Conservation (phyloP, 2,329 filamentous ascomycete species). For the Chaetomium sp. region DNA sequence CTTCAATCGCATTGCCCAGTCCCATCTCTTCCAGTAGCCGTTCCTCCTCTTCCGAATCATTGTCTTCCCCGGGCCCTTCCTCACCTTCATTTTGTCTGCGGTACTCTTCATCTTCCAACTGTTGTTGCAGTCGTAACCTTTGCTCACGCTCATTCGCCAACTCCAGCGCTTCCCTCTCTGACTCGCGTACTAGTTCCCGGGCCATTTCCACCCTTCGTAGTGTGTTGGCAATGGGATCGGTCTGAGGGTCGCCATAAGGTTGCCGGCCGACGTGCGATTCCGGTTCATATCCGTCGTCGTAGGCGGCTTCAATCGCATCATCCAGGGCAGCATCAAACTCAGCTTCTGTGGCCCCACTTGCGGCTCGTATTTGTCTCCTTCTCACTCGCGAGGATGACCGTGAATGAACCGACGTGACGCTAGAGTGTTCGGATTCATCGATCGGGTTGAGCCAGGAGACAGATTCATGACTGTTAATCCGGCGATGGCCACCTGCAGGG, state of each 20-base stretch:
- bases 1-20: conserved; percentile 71
- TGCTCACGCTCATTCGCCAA: conserved; percentile 55
- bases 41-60: conserved; percentile 66
- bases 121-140: conserved; percentile 35
- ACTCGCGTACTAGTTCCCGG: conserved; percentile 67
- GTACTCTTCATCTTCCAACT: conserved; percentile 41
- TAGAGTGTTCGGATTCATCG: conserved; percentile 80
- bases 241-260: conserved; percentile 31
- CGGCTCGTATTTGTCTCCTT: conserved; percentile 61
- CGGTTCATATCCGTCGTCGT: conserved; percentile 83
- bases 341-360: conserved; percentile 70
- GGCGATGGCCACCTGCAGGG: conserved; percentile 35
- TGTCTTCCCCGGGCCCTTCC: conserved; percentile 57
- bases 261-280: conserved; percentile 27
- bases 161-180: conserved; percentile 62
- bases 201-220: conserved; percentile 65
- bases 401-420: conserved; percentile 73
- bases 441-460: conserved; percentile 94
- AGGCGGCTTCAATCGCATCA: conserved; percentile 91
- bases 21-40: conserved; percentile 83
- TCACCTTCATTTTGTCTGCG: conserved; percentile 24
- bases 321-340: conserved; percentile 93
- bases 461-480: conserved; percentile 67
- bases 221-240: conserved; percentile 46
- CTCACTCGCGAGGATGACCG: conserved; percentile 64